A percentile compares a stretch with the other conserved stretches of the same genome.
Evolutionary conservation across 768 basidiomycete genomes (phyloP).

Genomic region (Wakefieldia striispora): DNA sequence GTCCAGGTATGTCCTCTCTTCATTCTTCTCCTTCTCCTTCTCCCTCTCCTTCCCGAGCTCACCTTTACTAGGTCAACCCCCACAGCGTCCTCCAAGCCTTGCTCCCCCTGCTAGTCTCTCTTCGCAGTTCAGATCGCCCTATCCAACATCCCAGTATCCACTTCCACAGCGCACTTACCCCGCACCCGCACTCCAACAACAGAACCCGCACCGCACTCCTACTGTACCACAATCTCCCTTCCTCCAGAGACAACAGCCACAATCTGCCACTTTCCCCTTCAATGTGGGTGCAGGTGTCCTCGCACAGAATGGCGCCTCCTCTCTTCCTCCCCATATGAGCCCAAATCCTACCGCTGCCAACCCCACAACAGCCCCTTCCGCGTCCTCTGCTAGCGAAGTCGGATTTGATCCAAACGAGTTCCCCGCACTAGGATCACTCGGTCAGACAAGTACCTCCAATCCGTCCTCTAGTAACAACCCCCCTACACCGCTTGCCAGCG

Average conservation of each 20-base stretch:
- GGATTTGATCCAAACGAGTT: constrained; percentile 86
- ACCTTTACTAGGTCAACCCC: constrained; percentile 63
- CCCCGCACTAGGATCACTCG: constrained; percentile 75
- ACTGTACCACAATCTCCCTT: constrained; percentile 60
- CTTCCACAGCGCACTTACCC: constrained; percentile 30
- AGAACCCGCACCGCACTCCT: constrained; percentile 58
- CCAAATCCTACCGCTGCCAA: constrained; percentile 40
- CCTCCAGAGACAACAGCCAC: constrained; percentile 52
- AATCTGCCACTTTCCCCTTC: constrained; percentile 58
- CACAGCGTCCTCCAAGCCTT: constrained; percentile 76
- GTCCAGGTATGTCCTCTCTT: constrained; percentile 47
- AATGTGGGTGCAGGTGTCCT: constrained; percentile 42
- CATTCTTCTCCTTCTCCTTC: constrained; percentile 9
- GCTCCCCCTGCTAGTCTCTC: constrained; percentile 61
- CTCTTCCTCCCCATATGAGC: constrained; percentile 57
- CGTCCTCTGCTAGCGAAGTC: constrained; percentile 68
- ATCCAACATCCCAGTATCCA: constrained; percentile 37
- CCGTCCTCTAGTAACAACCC: constrained; percentile 35
- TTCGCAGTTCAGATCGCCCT: constrained; percentile 59
- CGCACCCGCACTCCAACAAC: constrained; percentile 49
- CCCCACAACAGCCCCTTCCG: constrained; percentile 51
- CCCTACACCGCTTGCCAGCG: constrained; percentile 25
- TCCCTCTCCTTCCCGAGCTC: constrained; percentile 25
- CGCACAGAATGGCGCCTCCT: constrained; percentile 53
- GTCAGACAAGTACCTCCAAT: constrained; percentile 42